Evolutionary conservation across 176 grass and related monocot genomes (phyloP), one percentile per base, ranked within the genome.

Genomic region (Elaeis guineensis): DNA sequence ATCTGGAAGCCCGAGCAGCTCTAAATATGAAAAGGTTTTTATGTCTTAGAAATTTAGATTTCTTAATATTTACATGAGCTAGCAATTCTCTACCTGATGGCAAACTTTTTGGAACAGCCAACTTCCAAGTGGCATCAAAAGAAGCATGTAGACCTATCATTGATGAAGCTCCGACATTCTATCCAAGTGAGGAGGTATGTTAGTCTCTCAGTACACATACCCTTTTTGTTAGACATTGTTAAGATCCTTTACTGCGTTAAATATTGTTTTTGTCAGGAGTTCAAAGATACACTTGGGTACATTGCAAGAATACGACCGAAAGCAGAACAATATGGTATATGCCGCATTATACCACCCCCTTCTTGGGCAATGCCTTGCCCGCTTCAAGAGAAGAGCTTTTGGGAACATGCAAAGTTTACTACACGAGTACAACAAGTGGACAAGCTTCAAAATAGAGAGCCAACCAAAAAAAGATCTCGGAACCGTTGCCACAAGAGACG

Each of bases 361-460:
- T 88, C 84, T 65, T 98, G 93, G 93, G 75, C 16, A 55, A 84
- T 87, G 20, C 78, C 78, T 1, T 97, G 87, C 52, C 70, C 66
- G 55, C 77, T 97, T 50, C 91, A 77, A 70, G 81, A 92, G 26
- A 82, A 89, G 54, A 77, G 63, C 52, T 92, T 97, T 61, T 97
- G 84, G 80, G 70, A 72, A 26, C 63, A 15, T 71, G 52, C 66
- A 25, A 69, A 85, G 62, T 97, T 97, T 67, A 92, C 80, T 69
- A 97, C 93, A 63, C 81, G 93, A 69, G 61, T 97, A 55, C 93
- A 97, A 75, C 65, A 92, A 76, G 93, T 97, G 74, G 79, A 98
- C 64, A 98, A 92, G 78, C 87, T 98, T 75, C 93, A 98, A 54
- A 98, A 98, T 61, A 72, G 93, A 25, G 76, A 89, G 44, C 87